Evolutionary conservation across 176 grass and related monocot genomes (phyloP).

Genomic region (Juncus inflexus): DNA sequence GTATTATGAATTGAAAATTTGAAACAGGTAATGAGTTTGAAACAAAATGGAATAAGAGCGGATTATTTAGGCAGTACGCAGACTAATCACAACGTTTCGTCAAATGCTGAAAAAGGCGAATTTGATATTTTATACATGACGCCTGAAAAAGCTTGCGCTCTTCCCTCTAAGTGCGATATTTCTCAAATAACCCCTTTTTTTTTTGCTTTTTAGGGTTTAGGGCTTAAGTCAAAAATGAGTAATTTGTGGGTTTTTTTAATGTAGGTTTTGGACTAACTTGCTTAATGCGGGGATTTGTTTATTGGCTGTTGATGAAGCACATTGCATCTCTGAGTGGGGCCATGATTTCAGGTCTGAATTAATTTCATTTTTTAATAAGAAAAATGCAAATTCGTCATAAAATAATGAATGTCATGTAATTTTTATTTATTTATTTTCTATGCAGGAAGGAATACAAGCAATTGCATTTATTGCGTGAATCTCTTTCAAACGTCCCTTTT

Average conservation of each 20-base stretch:
- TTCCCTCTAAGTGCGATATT: slow-evolving; percentile 51
- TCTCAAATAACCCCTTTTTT: too few species aligned
- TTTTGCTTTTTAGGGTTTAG: too few species aligned
- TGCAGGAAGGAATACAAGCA: slow-evolving; percentile 82
- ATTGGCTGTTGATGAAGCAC: slow-evolving; percentile 88
- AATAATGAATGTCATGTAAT: too few species aligned
- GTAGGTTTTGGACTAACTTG: slow-evolving; percentile 91
- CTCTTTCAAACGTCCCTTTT: slow-evolving; percentile 76
- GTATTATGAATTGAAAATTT: slow-evolving; percentile 34
- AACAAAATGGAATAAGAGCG: slow-evolving; percentile 68
- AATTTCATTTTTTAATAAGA: slow-evolving; percentile 9
- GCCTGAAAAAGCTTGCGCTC: slow-evolving; percentile 78
- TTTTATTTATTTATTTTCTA: slow-evolving; percentile 10
- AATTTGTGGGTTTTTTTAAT: slow-evolving; percentile 7
- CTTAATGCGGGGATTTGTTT: slow-evolving; percentile 58
- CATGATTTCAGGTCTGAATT: slow-evolving; percentile 89
- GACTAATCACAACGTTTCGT: slow-evolving; percentile 40
- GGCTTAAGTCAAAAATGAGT: background rate
- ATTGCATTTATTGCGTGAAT: slow-evolving; percentile 56
- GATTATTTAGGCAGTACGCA: slow-evolving; percentile 85
- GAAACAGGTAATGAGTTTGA: slow-evolving; percentile 75
- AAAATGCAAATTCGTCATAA: too few species aligned
- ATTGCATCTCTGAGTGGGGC: slow-evolving; percentile 98
- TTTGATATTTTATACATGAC: slow-evolving; percentile 89
- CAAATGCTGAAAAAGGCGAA: slow-evolving; percentile 54